phyloP scores from a whole-genome alignment of 2,329 filamentous ascomycete species.

The Fusarium foetens region DNA sequence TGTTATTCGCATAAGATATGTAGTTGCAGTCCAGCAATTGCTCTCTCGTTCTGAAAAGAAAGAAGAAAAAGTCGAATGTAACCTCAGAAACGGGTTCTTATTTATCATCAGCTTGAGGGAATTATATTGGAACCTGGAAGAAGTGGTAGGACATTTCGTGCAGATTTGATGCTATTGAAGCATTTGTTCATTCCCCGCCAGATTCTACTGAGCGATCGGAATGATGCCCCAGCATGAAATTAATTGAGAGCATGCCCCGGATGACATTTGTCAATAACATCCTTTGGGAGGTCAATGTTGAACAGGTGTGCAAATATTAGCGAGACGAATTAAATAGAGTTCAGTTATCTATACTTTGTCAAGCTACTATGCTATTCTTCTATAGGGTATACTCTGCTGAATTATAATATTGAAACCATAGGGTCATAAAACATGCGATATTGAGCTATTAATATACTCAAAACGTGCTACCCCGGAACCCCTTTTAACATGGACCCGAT shows the following conservation, averaged over 20 bases:
- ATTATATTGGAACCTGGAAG: not conserved
- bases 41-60: not conserved
- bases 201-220: not conserved
- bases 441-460: not conserved
- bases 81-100: not conserved
- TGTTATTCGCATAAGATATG: no score
- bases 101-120: no score
- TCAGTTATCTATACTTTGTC: not conserved
- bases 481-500: not conserved
- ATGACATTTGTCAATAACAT: fast-evolving
- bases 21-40: not conserved
- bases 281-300: fast-evolving
- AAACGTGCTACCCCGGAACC: not conserved
- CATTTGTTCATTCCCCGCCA: not conserved
- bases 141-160: not conserved
- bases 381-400: slow-evolving; percentile 1
- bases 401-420: not conserved
- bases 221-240: fast-evolving
- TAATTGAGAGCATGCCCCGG: fast-evolving
- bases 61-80: not conserved
- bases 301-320: not conserved
- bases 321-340: not conserved
- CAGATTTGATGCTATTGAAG: not conserved
- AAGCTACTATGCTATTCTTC: not conserved
- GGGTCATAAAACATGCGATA: not conserved